Percentiles rank a stretch among this genome's conserved stretches.
Evolutionary conservation across 2,329 filamentous ascomycete genomes (phyloP).

Genomic region (Sphaerulina vaccinii): DNA sequence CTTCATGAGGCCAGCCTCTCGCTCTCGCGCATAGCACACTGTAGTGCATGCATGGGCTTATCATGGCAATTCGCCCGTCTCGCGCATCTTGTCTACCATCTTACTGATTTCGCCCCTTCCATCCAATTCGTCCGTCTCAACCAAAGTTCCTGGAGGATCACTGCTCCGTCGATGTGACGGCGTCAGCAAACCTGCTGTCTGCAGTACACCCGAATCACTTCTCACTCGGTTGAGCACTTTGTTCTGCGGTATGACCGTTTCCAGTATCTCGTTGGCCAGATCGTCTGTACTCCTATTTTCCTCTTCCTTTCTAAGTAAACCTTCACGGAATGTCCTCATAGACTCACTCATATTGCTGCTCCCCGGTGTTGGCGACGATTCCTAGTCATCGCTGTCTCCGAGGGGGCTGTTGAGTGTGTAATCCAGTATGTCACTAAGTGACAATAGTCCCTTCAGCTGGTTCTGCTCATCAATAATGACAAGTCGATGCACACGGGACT

Average conservation of each 20-base stretch:
- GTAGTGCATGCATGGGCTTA: neutral
- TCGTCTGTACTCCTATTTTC: neutral
- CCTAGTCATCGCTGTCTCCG: constrained; percentile 29
- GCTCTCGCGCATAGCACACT: neutral
- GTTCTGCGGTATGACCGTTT: constrained; percentile 1
- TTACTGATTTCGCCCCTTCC: no score
- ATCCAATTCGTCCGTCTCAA: no score
- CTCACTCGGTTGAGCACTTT: constrained; percentile 3
- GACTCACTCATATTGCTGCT: neutral
- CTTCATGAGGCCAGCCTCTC: neutral
- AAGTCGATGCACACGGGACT: constrained; percentile 88
- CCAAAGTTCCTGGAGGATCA: no score
- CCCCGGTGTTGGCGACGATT: neutral
- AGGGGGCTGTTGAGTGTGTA: constrained; percentile 66
- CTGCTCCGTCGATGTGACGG: neutral
- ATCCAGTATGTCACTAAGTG: constrained; percentile 91
- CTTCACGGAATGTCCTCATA: neutral
- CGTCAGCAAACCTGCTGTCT: neutral
- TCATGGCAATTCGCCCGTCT: neutral
- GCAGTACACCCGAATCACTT: constrained; percentile 2
- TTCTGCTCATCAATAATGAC: constrained; percentile 90
- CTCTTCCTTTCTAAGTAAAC: neutral
- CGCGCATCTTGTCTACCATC: neutral
- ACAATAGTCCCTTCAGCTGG: constrained; percentile 83
- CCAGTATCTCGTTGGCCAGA: neutral